These are phyloP conservation scores for Butyriboletus appendiculatus DNA, from an alignment of 1,284 basidiomycete species.

Conservation along the genomic window DNA sequence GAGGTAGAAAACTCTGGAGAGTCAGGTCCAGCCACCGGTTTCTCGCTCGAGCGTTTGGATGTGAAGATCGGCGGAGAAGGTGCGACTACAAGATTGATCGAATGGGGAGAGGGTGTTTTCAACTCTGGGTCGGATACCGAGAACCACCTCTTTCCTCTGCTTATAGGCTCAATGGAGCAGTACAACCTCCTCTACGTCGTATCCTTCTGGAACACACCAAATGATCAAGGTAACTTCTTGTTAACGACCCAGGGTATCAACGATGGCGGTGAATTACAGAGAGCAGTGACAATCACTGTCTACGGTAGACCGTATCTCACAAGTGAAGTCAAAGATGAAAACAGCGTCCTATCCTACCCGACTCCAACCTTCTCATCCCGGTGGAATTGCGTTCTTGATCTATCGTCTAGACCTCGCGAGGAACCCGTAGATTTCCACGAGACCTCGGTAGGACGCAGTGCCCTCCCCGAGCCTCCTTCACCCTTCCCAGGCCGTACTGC, in stretches of 20 bases:
- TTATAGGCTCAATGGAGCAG: constrained; percentile 70
- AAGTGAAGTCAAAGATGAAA: constrained; percentile 13
- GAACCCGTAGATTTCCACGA: constrained; percentile 25
- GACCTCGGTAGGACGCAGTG: constrained; percentile 41
- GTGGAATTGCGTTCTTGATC: constrained; percentile 87
- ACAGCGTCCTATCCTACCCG: constrained; percentile 47
- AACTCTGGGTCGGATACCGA: constrained; percentile 31
- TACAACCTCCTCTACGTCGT: constrained; percentile 88
- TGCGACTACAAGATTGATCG: constrained; percentile 66
- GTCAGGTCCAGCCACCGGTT: constrained; percentile 55
- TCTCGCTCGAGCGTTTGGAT: constrained; percentile 70
- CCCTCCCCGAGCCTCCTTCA: constrained; percentile 70
- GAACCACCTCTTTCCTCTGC: constrained; percentile 66
- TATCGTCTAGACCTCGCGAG: constrained; percentile 47
- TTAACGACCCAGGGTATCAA: constrained; percentile 28
- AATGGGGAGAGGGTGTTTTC: constrained; percentile 58
- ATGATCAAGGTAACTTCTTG: constrained; percentile 55
- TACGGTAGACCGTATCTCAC: constrained; percentile 63
- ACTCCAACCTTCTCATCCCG: constrained; percentile 75
- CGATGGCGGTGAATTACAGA: constrained; percentile 53
- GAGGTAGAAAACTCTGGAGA: constrained; percentile 80
- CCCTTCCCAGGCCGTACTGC: constrained; percentile 59
- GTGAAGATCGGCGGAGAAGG: constrained; percentile 77
- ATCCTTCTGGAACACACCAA: constrained; percentile 65
- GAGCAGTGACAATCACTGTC: constrained; percentile 78